Base-by-base conservation (phyloP, 140 eudicot species). In the Flaveria floridana region DNA sequence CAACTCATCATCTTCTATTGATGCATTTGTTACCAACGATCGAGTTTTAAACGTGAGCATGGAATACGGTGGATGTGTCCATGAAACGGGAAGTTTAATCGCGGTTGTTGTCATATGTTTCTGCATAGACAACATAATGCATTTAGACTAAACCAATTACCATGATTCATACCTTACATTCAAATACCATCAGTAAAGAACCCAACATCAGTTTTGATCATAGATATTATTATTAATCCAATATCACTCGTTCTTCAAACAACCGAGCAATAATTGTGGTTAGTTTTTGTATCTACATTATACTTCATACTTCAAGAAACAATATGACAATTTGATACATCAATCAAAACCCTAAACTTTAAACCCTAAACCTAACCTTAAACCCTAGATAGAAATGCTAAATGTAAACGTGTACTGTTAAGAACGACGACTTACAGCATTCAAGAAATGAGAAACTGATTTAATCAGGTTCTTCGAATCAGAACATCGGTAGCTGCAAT, bases 21-120 rank as follows among this genome's bases (percentile, higher is more conserved):
- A 87, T 61, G 82, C 72, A 68, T 78, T 85, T 20, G 90, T 81
- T 26, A 81, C 74, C 3, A 81, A 28, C 7, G 82, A 78, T 34
- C 72, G 83, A 52, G 12, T 63, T 30, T 34, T 68, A 28, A 51
- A 34, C 7, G 81, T 75, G 20, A 73, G 41, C 25, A 50, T 57
- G 37, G 75, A 42, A 65, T 70, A 74, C 13, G 68, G 71, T 28
- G 86, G 76, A 79, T 58, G 50, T 66, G 72, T 70, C 82, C 86
- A 58, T 46, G 70, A 64, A 30, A 64, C 23, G 1, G 78, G 73
- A 64, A 76, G 44, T 70, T 86, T 77, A 70, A 68, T 59, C 19
- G 86, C 78, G 83, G 73, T 71, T 68, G 81, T 74, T 39, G 81
- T 78, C 46, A 82, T 71, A 74, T 62, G 79, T 4, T 71, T 82